These are phyloP conservation scores for Prunus dulcis DNA, from an alignment of 306 rosid genomes.

Conservation along the genomic window DNA sequence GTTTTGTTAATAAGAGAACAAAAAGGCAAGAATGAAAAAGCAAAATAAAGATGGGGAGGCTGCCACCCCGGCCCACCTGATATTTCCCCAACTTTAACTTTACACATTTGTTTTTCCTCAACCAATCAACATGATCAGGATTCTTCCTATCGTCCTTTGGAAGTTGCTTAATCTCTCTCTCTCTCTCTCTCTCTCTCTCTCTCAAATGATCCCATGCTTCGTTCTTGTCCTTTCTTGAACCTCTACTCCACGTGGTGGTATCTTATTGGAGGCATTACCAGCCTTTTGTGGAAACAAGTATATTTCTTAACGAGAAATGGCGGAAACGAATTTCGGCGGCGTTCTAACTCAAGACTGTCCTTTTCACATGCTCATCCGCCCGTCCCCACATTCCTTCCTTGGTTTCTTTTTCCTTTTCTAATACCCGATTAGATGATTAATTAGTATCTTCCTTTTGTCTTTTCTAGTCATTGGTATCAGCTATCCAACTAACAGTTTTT, in stretches of 20 bases:
- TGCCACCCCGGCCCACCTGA: conserved; percentile 31
- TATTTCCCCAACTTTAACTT: conserved; percentile 22
- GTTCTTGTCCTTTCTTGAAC: conserved; percentile 58
- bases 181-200: conserved; percentile 10
- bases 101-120: conserved; percentile 46
- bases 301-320: conserved; percentile 36
- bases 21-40: conserved; percentile 43
- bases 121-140: conserved; percentile 26
- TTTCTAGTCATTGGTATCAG: not conserved
- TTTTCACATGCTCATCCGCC: conserved; percentile 31
- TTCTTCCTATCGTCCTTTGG: conserved; percentile 48
- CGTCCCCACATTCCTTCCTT: conserved; percentile 5
- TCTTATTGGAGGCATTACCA: conserved; percentile 22
- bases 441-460: not conserved
- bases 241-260: conserved; percentile 43
- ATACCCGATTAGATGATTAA: not conserved
- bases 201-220: conserved; percentile 75
- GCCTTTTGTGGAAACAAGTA: conserved; percentile 26
- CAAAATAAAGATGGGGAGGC: conserved; percentile 14
- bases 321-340: conserved; percentile 61
- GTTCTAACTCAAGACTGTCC: conserved; percentile 36
- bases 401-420: not conserved
- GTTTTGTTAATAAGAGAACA: conserved; percentile 68
- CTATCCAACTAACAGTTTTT: not conserved
- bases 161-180: conserved; percentile 33